Base-by-base conservation (phyloP, 371 early-diverging fungal species). In the Umbelopsis sp. region DNA sequence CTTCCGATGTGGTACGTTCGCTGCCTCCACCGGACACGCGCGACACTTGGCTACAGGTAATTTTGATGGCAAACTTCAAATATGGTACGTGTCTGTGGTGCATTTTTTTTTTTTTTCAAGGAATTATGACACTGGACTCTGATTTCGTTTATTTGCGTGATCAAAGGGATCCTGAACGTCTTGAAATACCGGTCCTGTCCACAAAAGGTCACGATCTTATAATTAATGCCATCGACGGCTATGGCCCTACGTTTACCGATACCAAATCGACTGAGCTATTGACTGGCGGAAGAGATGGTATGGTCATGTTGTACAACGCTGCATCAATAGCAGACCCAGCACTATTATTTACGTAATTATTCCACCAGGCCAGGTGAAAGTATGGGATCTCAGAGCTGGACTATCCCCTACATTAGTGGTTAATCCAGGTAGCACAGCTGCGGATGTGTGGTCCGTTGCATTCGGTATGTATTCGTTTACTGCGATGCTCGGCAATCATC, bases 381-480 rank as follows among this genome's bases (percentile, higher is more conserved):
- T 93, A 20, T 95, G 95, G 95, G 95, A 95, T 73, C 76, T 81
- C 38, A 73, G 95, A 57, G 35, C 57, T 18, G 35, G 32, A 16
- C 18, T 57, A 35, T 11, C 14, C 1, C 35, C 57, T 18, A 35
- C 35, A 8, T 35, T 29, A 11, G 57, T 57, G 29, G 18, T 57
- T 5, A 12, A 18, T 8, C 57, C 57, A 29, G 35, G 18, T 18
- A n/a, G 32, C n/a, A 29, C 22, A 35, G 16, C 57, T 57, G 37
- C 80, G 22, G 95, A 95, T 69, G 83, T 88, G 22, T 95, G 95
- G 95, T 80, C 90, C 6, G 91, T 94, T 6, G 86, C 89, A 0
- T 91, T 92, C 76, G 93, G 92, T 72, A 89, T 86, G 62, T 25
- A 14, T 10, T 20, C 6, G 20, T 48, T 20, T 5, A 20, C 20